Conservation (phyloP, 2,329 filamentous ascomycete genomes). For the Cryphonectria parasitica region DNA sequence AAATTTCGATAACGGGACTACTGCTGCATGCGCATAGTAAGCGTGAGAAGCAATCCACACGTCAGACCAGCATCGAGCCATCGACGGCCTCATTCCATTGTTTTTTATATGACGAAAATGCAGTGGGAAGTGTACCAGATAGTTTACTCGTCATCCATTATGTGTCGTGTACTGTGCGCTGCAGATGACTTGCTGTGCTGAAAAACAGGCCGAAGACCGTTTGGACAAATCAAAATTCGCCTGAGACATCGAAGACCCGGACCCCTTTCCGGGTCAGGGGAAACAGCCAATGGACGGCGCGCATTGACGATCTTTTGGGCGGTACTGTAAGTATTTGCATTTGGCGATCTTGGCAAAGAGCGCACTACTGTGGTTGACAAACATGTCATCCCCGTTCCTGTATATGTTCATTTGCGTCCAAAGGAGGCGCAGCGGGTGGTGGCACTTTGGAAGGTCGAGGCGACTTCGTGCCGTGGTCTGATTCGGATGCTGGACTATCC, state of each 20-base stretch:
- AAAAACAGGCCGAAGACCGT: not conserved
- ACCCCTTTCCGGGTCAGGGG: conserved; percentile 2
- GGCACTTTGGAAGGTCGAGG: not conserved
- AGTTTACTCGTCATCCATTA: not conserved
- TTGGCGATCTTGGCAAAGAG: not conserved
- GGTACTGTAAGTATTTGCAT: not conserved
- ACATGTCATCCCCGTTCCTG: not conserved
- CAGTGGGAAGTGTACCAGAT: not conserved
- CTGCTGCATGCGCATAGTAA: not conserved
- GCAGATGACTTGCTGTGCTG: not conserved
- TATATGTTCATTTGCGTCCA: not conserved
- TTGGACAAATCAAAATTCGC: not conserved
- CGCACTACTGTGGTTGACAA: not conserved
- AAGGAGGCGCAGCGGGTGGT: not conserved
- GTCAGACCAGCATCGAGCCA: conserved; percentile 20
- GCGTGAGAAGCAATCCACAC: conserved; percentile 12
- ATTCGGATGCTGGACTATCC: conserved; percentile 12
- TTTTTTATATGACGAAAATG: not conserved
- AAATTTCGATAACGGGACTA: not conserved
- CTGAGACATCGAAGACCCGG: not conserved
- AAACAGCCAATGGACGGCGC: conserved; percentile 1
- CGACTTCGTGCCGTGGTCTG: conserved; percentile 1
- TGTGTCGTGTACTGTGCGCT: not conserved
- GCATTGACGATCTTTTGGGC: not conserved
- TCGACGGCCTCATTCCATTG: not conserved